Conservation (phyloP, 2,329 filamentous ascomycete species). For the Paecilomyces sp. region DNA sequence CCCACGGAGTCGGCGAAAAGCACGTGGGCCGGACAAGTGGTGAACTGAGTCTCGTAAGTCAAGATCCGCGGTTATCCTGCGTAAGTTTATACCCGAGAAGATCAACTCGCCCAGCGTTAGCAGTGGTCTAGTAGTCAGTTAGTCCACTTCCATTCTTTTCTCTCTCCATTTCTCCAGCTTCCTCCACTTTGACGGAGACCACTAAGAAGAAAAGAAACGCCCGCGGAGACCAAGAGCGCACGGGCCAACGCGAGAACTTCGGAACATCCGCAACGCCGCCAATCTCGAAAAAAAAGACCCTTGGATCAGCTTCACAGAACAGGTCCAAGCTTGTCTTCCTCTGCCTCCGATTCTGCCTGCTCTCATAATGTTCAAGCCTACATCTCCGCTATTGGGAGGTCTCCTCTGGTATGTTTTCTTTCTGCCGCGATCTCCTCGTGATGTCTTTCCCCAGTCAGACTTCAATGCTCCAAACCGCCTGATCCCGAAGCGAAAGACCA, state of each 20-base stretch:
- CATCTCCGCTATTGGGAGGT: slow-evolving; percentile 68
- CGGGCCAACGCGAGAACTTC: slow-evolving; percentile 4
- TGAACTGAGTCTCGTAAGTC: background rate
- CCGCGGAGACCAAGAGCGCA: slow-evolving; percentile 2
- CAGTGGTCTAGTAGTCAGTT: background rate
- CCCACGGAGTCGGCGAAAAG: background rate
- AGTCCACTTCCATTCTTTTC: background rate
- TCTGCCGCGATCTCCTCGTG: background rate
- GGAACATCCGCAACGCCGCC: background rate
- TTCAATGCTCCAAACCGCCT: background rate
- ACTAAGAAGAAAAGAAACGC: background rate
- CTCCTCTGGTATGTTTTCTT: slow-evolving; percentile 62
- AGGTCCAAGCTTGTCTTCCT: slow-evolving; percentile 8
- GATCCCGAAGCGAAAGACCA: background rate
- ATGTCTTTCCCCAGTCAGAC: background rate
- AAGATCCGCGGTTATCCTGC: background rate
- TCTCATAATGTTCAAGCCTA: slow-evolving; percentile 71
- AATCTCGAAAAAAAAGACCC: slow-evolving; percentile 8
- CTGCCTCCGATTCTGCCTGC: slow-evolving; percentile 5
- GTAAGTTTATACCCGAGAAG: background rate
- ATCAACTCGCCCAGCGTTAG: too few species aligned
- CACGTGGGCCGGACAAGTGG: background rate
- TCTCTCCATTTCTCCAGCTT: background rate
- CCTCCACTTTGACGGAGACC: background rate
- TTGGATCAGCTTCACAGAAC: background rate